A percentile compares a stretch with the other conserved stretches of the same genome.
These are phyloP conservation scores for Fagus sylvatica DNA, from an alignment of 306 rosid species.

Conservation along the genomic window DNA sequence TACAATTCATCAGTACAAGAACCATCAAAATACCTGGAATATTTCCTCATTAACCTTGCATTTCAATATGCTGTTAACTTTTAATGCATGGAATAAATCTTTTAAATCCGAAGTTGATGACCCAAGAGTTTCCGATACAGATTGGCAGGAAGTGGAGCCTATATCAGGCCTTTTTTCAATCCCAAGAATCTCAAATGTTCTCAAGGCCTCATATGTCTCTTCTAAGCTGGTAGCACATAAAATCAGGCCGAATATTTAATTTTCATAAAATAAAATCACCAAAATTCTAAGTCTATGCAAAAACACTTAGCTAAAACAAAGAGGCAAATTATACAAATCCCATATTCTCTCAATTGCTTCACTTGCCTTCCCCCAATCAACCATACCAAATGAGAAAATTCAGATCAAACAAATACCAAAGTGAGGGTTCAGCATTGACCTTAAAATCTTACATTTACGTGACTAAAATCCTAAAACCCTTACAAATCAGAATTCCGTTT, in stretches of 20 bases:
- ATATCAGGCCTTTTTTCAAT: constrained; percentile 58
- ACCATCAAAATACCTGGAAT: constrained; percentile 54
- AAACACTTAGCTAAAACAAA: background rate
- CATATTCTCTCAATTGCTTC: background rate
- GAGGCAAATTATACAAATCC: background rate
- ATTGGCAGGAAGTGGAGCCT: constrained; percentile 47
- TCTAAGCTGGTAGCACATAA: constrained; percentile 61
- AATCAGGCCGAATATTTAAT: constrained; percentile 20
- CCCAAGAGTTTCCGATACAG: constrained; percentile 62
- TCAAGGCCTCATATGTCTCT: constrained; percentile 73
- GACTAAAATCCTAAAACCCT: background rate
- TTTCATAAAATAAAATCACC: background rate
- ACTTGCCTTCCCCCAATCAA: background rate
- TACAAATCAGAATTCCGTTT: background rate
- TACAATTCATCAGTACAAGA: constrained; percentile 14
- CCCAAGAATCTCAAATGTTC: constrained; percentile 73
- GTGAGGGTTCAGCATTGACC: background rate
- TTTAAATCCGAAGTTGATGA: constrained; percentile 50
- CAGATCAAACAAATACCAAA: background rate
- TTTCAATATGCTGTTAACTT: constrained; percentile 62
- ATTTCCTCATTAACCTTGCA: constrained; percentile 54
- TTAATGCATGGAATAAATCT: constrained; percentile 74
- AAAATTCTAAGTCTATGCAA: background rate
- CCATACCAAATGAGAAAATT: too few species aligned
- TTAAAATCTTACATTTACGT: background rate